Conservation (phyloP, 78 protist species). For the Dictyostelium brefeldianum region DNA sequence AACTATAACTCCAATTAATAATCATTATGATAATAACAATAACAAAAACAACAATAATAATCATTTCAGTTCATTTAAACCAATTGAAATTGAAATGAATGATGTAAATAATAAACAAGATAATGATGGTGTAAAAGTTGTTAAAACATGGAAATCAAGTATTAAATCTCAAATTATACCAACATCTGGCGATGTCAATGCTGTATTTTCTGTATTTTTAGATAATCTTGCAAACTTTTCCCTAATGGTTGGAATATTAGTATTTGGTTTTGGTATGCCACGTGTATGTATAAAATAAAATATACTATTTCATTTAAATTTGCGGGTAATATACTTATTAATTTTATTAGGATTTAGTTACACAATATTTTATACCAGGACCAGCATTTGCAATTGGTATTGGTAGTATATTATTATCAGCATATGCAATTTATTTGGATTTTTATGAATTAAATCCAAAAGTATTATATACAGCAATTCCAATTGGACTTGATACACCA, state of each 20-base stretch:
- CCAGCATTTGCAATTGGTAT: constrained; percentile 67
- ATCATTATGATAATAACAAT: too few relatives aligned
- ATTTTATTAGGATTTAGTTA: constrained; percentile 46
- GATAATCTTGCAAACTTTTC: constrained; percentile 75
- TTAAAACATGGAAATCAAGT: too few relatives aligned
- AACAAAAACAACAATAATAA: too few relatives aligned
- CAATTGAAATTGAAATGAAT: too few relatives aligned
- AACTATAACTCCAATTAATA: too few relatives aligned
- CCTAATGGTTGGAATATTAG: constrained; percentile 34
- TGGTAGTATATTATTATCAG: constrained; percentile 35
- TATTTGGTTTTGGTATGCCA: constrained; percentile 66
- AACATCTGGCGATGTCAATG: constrained; percentile 54
- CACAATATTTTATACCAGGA: constrained; percentile 64
- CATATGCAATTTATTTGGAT: constrained; percentile 50
- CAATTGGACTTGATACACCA: constrained; percentile 65
- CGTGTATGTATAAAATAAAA: too few relatives aligned
- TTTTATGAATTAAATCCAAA: constrained; percentile 3
- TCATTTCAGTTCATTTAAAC: too few relatives aligned
- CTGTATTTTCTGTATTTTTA: constrained; percentile 39
- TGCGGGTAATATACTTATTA: too few relatives aligned
- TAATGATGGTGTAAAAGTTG: too few relatives aligned
- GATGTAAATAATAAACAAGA: too few relatives aligned
- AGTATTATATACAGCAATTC: constrained; percentile 40
- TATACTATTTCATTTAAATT: too few relatives aligned
- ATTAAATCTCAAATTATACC: neutral